Percentiles rank a stretch among this genome's conserved stretches.
Conservation (phyloP, 2,329 filamentous ascomycete species). For the Diplodia corticola region DNA sequence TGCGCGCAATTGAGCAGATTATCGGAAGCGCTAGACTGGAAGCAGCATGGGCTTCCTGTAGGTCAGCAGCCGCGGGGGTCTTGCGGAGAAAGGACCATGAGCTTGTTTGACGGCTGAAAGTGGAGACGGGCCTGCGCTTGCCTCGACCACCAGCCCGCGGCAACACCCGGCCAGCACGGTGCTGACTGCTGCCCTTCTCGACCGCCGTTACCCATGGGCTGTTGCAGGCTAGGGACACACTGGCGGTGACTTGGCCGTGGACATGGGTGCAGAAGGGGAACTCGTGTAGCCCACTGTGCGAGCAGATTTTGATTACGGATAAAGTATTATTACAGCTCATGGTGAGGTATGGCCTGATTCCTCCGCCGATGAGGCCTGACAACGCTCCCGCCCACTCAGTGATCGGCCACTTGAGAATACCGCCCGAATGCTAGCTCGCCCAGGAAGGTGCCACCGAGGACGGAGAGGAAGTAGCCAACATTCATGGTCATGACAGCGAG, state of each 20-base stretch:
- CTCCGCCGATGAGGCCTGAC: background rate
- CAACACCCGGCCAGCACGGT: background rate
- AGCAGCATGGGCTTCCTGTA: background rate
- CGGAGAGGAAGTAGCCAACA: slow-evolving; percentile 78
- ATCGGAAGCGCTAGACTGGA: slow-evolving; percentile 1
- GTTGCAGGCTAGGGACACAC: too few species aligned
- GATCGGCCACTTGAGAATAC: slow-evolving; percentile 48
- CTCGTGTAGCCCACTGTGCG: background rate
- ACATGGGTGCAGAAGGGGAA: background rate
- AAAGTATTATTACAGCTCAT: background rate
- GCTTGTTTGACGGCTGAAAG: slow-evolving; percentile 11
- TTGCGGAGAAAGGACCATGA: slow-evolving; percentile 7
- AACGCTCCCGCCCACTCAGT: background rate
- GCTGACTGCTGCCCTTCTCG: background rate
- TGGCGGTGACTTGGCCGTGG: too few species aligned
- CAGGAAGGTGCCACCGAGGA: slow-evolving; percentile 78
- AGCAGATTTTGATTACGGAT: background rate
- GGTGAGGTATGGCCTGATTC: background rate
- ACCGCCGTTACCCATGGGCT: too few species aligned
- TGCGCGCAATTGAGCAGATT: slow-evolving; percentile 25
- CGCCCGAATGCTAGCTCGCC: slow-evolving; percentile 80
- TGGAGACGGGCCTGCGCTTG: background rate
- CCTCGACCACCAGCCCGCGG: background rate
- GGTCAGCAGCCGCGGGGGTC: background rate
- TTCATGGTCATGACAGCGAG: slow-evolving; percentile 89